Base-by-base conservation (phyloP, 108 stramenopile species). In the Skeletonema tropicum region DNA sequence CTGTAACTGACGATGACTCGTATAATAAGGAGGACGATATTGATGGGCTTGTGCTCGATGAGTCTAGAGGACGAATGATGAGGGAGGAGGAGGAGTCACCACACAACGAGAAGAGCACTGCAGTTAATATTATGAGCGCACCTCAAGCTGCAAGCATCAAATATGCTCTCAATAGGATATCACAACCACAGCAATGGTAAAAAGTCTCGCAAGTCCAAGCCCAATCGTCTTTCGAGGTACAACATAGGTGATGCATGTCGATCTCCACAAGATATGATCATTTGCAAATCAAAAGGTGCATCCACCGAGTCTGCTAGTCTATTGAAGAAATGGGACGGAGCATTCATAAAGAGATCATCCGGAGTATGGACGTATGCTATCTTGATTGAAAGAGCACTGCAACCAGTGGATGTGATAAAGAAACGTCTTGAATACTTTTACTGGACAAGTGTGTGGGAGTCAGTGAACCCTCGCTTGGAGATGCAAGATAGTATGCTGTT, bases 321-420 rank as follows among this genome's bases (percentile, higher is more conserved):
- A 30, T 33, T 73, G 29, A 17, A 64, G 23, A 62, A 33, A 5
- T 62, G 46, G 48, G 32, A 73, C 17, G 62, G 63, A 26, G 61
- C 62, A 14, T 73, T 73, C 23, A 36, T 73, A 33, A 73, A 73
- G 23, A 41, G 71, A 5, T 73, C 71, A 15, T 64, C 38, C 23
- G 71, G 71, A 32, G 32, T 73, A 9, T 73, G 71, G 71, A 73
- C 71, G 17, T 63, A 46, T 21, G 71, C 71, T 3, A 32, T 73
- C n/a, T 46, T 73, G 9, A 62, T 60, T 23, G 71, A 64, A n/a
- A 45, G 61, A 7, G 71, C 57, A 49, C 10, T 55, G 30, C 71
- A 73, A 32, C 71, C 71, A 15, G 10, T 64, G n/a, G 62, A 73
- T 55, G 39, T 49, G 19, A 6, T 49, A 7, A 49, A 49, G 48